Base-by-base conservation (phyloP, 768 basidiomycete species). In the Suillus placidus region DNA sequence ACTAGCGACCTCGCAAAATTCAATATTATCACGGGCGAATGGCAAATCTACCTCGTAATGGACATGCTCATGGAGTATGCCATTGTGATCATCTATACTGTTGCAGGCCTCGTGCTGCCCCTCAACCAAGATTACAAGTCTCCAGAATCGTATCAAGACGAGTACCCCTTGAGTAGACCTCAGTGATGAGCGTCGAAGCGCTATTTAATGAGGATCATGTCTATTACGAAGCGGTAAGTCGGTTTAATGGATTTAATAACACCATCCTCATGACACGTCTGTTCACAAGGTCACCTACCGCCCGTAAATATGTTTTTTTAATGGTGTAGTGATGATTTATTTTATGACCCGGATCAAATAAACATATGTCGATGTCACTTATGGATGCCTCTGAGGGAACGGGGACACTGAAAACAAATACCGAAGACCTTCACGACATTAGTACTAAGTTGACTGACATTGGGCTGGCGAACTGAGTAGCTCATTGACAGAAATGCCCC, bases 21-120 rank as follows among this genome's bases (percentile, higher is more conserved):
- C 69, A 85, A 86, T 69, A 79, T 83, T 34, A 68, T 83, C n/a
- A 83, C 80, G 0, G 86, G 87, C 13, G 74, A 81, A 62, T 87
- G 84, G 85, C 70, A 80, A 35, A 69, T 83, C 63, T 89, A 81
- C 71, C 80, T 88, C 40, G 77, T 84, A 61, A 81, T 89, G 76
- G 81, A 82, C 20, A 76, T 86, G 45, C 67, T 88, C 38, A 84
- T 85, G 83, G 88, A 90, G 74, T 86, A 80, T 66, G 70, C 82
- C 47, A 78, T 82, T 13, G 78, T 80, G 52, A 67, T 77, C 38
- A 76, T 87, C 47, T 88, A 77, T 62, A 47, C 64, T 20, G 61
- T 66, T 35, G 68, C 68, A 14, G 76, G 74, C n/a, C 62, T 69
- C n/a, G 20, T 61, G n/a, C 43, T 68, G 12, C 70, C 69, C n/a